Percentiles rank a stretch among this genome's conserved stretches.
phyloP scores from a whole-genome alignment of 768 basidiomycete genomes.

The Cyclocybe aegerita region DNA sequence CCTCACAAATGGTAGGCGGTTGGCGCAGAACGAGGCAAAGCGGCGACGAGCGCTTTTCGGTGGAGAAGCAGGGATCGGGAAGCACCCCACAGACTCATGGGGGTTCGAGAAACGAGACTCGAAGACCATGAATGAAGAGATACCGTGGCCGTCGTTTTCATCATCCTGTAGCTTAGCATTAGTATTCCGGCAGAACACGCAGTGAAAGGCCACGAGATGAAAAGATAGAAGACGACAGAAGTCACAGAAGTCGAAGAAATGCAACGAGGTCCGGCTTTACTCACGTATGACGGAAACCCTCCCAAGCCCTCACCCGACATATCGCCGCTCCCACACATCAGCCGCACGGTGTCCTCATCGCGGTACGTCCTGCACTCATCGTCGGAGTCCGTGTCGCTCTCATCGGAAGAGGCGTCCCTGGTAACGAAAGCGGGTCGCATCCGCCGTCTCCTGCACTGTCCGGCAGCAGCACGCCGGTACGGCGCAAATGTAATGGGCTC shows the following conservation, averaged over 20 bases:
- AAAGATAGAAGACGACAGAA: conserved; percentile 1
- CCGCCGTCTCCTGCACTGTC: conserved; percentile 1
- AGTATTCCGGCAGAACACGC: conserved; percentile 5
- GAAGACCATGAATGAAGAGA: conserved; percentile 18
- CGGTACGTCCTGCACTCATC: conserved; percentile 22
- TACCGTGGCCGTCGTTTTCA: conserved; percentile 16
- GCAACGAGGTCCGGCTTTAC: conserved; percentile 1
- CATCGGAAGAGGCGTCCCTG: conserved; percentile 18
- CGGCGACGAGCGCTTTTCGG: conserved; percentile 18
- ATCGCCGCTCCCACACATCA: conserved; percentile 11
- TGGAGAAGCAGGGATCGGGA: conserved; percentile 21
- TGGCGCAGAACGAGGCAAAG: conserved; percentile 24
- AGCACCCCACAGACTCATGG: conserved; percentile 25
- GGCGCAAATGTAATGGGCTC: not conserved
- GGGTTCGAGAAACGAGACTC: conserved; percentile 20
- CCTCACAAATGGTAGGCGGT: conserved; percentile 20
- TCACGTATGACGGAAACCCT: conserved; percentile 17
- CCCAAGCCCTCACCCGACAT: conserved; percentile 12
- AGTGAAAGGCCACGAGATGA: conserved; percentile 3
- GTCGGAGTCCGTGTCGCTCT: conserved; percentile 27
- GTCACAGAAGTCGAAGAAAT: conserved; percentile 3
- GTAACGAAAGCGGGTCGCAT: conserved; percentile 15
- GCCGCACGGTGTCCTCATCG: conserved; percentile 12
- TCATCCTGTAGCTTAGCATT: conserved; percentile 10
- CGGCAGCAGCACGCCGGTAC: not conserved